Evolutionary conservation across 2,329 filamentous ascomycete species (phyloP).

Genomic region (Tolypocladium sp.): DNA sequence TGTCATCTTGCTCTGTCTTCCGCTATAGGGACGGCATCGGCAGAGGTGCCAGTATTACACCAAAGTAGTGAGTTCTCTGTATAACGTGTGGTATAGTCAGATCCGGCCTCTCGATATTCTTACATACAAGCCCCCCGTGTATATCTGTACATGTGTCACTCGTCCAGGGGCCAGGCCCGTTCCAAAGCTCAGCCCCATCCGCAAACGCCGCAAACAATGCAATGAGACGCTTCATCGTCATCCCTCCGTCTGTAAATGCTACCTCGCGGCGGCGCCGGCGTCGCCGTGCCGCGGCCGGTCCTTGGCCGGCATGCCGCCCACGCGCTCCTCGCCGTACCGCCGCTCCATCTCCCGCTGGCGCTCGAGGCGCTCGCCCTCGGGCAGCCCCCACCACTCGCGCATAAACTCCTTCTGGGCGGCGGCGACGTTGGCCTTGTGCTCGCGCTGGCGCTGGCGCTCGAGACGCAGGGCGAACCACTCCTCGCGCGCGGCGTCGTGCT

Average conservation of each 20-base stretch:
- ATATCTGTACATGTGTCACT: not conserved
- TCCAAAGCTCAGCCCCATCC: not conserved
- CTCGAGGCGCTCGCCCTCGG: conserved; percentile 43
- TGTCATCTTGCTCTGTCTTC: too few relatives aligned
- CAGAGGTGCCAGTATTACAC: not conserved
- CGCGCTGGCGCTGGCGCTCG: conserved; percentile 58
- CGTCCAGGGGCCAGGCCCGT: not conserved
- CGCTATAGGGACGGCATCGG: too few relatives aligned
- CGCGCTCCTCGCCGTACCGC: conserved; percentile 38
- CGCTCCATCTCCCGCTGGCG: conserved; percentile 42
- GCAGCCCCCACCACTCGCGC: conserved; percentile 59
- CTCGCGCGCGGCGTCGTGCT: conserved; percentile 80
- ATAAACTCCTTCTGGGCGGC: conserved; percentile 56
- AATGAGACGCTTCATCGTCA: not conserved
- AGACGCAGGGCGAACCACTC: conserved; percentile 83
- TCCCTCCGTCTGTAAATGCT: not conserved
- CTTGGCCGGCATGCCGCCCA: conserved; percentile 42
- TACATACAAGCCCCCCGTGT: not conserved
- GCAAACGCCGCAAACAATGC: not conserved
- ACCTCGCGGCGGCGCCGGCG: not conserved
- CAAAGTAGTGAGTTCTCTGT: not conserved
- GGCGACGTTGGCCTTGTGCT: conserved; percentile 51
- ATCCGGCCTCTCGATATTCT: not conserved
- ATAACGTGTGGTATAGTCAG: not conserved
- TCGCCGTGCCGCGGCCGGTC: conserved; percentile 9